Percentiles rank a stretch among this genome's conserved stretches.
Conservation (phyloP, 164 flowering plant genomes). For the Vitis rupestris region DNA sequence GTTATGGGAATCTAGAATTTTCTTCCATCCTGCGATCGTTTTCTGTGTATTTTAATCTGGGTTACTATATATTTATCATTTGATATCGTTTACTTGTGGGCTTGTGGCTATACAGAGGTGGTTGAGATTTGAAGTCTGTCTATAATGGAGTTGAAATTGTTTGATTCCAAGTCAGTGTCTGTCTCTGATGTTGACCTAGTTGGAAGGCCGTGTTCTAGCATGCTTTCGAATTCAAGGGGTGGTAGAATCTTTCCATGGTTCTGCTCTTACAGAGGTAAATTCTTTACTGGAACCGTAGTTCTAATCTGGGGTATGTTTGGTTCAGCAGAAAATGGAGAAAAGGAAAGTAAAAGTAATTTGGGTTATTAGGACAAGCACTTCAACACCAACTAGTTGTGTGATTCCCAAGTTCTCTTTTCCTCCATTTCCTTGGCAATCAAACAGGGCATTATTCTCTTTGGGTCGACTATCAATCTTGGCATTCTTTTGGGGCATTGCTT, state of each 20-base stretch:
- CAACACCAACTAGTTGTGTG: no score
- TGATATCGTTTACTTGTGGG: constrained; percentile 11
- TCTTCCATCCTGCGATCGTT: neutral
- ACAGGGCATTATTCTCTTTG: no score
- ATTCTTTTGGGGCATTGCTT: no score
- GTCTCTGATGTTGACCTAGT: neutral
- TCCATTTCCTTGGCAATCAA: no score
- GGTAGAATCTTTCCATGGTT: constrained; percentile 14
- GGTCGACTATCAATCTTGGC: no score
- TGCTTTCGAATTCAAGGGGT: constrained; percentile 9
- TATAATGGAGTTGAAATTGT: constrained; percentile 28
- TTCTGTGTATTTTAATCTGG: neutral
- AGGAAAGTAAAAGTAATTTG: no score
- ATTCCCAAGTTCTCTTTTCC: no score
- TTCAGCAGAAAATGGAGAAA: no score
- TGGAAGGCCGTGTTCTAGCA: constrained; percentile 1
- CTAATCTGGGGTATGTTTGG: neutral
- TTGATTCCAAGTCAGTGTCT: constrained; percentile 21
- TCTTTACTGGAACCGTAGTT: neutral
- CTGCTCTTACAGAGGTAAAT: constrained; percentile 38
- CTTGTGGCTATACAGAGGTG: constrained; percentile 7
- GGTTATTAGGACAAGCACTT: no score
- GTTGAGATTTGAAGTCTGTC: constrained; percentile 9
- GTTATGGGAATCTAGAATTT: constrained; percentile 8
- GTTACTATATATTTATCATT: constrained; percentile 1